phyloP scores from a whole-genome alignment of 441 rosid species.

The Erysimum cheiri region DNA sequence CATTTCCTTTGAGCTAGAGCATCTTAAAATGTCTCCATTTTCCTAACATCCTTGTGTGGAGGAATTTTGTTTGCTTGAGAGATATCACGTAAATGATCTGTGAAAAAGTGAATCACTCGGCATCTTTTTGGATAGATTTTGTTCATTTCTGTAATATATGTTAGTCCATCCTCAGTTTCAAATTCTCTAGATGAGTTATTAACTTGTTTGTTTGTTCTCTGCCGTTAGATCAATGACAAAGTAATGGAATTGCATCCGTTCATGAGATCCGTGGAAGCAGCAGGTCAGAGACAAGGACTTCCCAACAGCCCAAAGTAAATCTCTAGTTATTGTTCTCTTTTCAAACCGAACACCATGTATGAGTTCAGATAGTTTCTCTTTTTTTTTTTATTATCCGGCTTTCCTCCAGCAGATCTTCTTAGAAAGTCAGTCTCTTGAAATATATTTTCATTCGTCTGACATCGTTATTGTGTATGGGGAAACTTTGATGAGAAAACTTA shows the following conservation, averaged over 20 bases:
- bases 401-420: conserved; percentile 15
- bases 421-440: conserved; percentile 17
- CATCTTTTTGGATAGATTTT: conserved; percentile 11
- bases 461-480: conserved; percentile 22
- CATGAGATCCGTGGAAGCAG: conserved; percentile 56
- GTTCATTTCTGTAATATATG: conserved; percentile 3
- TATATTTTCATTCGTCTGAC: neutral
- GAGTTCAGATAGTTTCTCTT: conserved; percentile 11
- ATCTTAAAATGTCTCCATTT: conserved; percentile 14
- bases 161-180: conserved; percentile 9
- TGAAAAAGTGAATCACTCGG: conserved; percentile 1
- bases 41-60: conserved; percentile 10
- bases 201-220: conserved; percentile 37
- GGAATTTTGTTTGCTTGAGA: conserved; percentile 15
- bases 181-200: conserved; percentile 15
- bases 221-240: conserved; percentile 58
- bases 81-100: conserved; percentile 1
- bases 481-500: conserved; percentile 16
- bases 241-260: conserved; percentile 65
- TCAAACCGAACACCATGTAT: conserved; percentile 15
- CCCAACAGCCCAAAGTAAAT: conserved; percentile 59
- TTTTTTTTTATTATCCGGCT: conserved; percentile 1
- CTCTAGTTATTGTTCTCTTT: conserved; percentile 32
- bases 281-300: conserved; percentile 58
- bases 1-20: conserved; percentile 27